Base-by-base conservation (phyloP, 2,329 filamentous ascomycete genomes). In the Pseudogymnoascus sp. region DNA sequence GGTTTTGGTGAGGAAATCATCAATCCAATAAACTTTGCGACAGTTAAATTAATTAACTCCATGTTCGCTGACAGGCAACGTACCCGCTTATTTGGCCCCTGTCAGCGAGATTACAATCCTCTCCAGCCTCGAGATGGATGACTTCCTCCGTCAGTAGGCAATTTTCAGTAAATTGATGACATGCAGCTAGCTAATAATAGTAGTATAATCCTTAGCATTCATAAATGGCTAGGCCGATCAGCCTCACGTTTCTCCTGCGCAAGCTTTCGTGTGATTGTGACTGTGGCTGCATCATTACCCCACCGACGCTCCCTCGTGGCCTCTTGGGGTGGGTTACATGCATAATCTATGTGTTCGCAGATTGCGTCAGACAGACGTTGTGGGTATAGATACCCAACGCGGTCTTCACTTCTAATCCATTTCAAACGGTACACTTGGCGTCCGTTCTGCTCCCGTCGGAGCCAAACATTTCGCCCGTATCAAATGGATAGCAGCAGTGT, bases 301-400 rank as follows among this genome's bases (percentile, higher is more conserved):
- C n/a, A 11, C 47, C n/a, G 28, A 4, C 28, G 8, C 14, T 5
- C 25, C 4, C 25, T 10, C 44, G n/a, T n/a, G n/a, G n/a, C n/a
- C n/a, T n/a, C n/a, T n/a, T 31, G 25, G 47, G 47, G n/a, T 56
- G n/a, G 47, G 47, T 56, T 56, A 56, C 50, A 33, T 56, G n/a
- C 25, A 56, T 33, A 33, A 56, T 56, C n/a, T 33, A 11, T 18
- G 25, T 12, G n/a, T 18, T 31, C 11, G 25, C 50, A 56, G 50
- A 56, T 56, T n/a, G 25, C 50, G 50, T 56, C 50, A 56, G n/a
- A 11, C n/a, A 25, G 4, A 28, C 16, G 50, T n/a, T 10, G 25
- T 56, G 50, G 25, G 33, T 33, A 33, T 56, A 56, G 16, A 14
- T 56, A 10, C 2, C 25, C 28, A 18, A 12, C 25, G 28, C 1